Conservation (phyloP, 2,329 filamentous ascomycete genomes). For the Pseudocercospora fuligena region DNA sequence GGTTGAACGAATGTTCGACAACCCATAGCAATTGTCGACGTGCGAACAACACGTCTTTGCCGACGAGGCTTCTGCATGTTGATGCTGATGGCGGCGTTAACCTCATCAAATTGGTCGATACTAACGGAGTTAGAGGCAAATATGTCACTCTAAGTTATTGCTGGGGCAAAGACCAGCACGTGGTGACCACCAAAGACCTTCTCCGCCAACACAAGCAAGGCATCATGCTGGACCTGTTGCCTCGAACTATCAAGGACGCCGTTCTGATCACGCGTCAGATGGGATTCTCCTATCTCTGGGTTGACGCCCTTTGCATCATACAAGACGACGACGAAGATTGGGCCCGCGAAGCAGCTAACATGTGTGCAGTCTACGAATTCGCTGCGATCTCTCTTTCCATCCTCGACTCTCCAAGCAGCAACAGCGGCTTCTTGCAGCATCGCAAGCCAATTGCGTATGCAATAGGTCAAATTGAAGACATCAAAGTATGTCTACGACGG, state of each 20-base stretch:
- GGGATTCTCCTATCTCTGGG: conserved; percentile 22
- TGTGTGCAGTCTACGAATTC: conserved; percentile 1
- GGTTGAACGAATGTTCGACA: background rate
- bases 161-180: conserved; percentile 1
- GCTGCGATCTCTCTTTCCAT: background rate
- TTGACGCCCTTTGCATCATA: conserved; percentile 26
- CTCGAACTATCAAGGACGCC: conserved; percentile 12
- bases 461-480: too few relatives aligned
- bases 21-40: background rate
- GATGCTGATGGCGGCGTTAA: background rate
- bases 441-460: background rate
- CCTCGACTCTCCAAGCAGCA: background rate
- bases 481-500: too few relatives aligned
- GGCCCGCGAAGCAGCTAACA: background rate
- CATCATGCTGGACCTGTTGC: background rate
- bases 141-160: conserved; percentile 3
- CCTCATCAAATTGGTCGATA: background rate
- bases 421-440: background rate
- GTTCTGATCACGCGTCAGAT: conserved; percentile 10
- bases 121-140: background rate
- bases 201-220: background rate
- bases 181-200: background rate
- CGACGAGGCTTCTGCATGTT: background rate
- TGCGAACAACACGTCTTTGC: background rate
- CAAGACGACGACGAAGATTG: conserved; percentile 13